Conservation (phyloP, 1,139 yeast species). For the Martiniozyma asiatica region DNA sequence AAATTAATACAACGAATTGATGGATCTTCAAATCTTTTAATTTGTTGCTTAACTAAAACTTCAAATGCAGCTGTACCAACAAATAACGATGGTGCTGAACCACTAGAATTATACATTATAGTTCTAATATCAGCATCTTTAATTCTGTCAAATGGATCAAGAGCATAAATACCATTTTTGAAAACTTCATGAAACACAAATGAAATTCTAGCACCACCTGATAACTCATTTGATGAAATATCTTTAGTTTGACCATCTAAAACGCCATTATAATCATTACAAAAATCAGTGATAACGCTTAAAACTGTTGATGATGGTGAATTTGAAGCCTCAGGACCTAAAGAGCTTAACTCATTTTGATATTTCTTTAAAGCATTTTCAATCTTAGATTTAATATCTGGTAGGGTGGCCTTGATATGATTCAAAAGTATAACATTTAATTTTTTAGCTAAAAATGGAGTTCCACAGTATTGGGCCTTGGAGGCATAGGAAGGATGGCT, state of each 20-base stretch:
- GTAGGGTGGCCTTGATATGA: slow-evolving; percentile 87
- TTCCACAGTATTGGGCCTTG: slow-evolving; percentile 80
- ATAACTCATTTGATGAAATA: slow-evolving; percentile 69
- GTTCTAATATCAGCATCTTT: slow-evolving; percentile 96
- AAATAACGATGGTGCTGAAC: slow-evolving; percentile 93
- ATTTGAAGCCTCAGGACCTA: slow-evolving; percentile 82
- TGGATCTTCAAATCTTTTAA: slow-evolving; percentile 90
- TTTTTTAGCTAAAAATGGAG: slow-evolving; percentile 90
- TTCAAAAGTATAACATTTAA: slow-evolving; percentile 80
- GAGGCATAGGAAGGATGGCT: slow-evolving; percentile 67
- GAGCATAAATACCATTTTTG: slow-evolving; percentile 82
- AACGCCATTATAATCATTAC: slow-evolving; percentile 85
- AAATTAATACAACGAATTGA: slow-evolving; percentile 77
- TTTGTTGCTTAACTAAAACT: slow-evolving; percentile 91
- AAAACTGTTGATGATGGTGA: slow-evolving; percentile 84
- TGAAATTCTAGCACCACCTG: slow-evolving; percentile 97
- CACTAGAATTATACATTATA: slow-evolving; percentile 93
- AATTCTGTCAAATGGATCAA: slow-evolving; percentile 95
- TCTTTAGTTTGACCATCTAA: slow-evolving; percentile 92
- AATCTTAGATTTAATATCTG: slow-evolving; percentile 87
- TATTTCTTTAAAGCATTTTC: slow-evolving; percentile 75
- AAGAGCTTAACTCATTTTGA: slow-evolving; percentile 59
- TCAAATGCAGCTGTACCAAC: slow-evolving; percentile 98
- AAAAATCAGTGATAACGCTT: slow-evolving; percentile 82
- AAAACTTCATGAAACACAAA: slow-evolving; percentile 96